Conservation (phyloP, 495 filamentous ascomycete genomes). For the Lasiosphaeris hirsuta region DNA sequence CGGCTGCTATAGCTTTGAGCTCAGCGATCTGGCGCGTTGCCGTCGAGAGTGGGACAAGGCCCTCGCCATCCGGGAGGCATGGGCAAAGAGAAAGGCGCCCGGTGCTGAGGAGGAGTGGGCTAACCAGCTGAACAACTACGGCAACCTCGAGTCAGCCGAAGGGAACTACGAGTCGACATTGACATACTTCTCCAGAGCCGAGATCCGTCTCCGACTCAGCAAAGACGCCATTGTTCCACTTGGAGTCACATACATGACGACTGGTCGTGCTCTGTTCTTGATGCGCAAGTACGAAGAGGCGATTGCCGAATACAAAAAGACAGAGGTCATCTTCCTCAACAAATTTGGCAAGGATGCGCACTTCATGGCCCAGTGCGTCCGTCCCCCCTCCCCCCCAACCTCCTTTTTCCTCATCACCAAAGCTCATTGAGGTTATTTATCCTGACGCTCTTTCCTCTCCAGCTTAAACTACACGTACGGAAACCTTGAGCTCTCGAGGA, state of each 20-base stretch:
- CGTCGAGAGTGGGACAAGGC: background rate
- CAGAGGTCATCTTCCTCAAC: background rate
- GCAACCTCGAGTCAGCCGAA: slow-evolving; percentile 4
- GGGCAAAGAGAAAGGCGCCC: background rate
- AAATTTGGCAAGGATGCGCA: background rate
- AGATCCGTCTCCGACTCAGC: background rate
- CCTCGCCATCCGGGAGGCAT: background rate
- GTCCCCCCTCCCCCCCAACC: background rate
- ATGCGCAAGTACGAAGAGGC: background rate
- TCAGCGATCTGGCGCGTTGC: background rate
- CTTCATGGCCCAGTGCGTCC: background rate
- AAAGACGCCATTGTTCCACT: background rate
- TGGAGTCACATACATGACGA: slow-evolving; percentile 2
- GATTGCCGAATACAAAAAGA: background rate
- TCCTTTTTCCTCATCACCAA: too few species aligned
- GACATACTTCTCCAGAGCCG: background rate
- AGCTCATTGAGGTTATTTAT: too few species aligned
- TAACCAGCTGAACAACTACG: background rate
- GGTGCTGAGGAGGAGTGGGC: slow-evolving; percentile 5
- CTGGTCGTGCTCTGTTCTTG: background rate
- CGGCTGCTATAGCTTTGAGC: slow-evolving; percentile 1
- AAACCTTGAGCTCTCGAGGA: background rate
- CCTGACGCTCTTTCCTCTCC: background rate
- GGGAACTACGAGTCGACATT: background rate
- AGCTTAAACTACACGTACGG: slow-evolving; percentile 1